Evolutionary conservation across 2,329 filamentous ascomycete species (phyloP).

Genomic region (Zopfia rhizophila): DNA sequence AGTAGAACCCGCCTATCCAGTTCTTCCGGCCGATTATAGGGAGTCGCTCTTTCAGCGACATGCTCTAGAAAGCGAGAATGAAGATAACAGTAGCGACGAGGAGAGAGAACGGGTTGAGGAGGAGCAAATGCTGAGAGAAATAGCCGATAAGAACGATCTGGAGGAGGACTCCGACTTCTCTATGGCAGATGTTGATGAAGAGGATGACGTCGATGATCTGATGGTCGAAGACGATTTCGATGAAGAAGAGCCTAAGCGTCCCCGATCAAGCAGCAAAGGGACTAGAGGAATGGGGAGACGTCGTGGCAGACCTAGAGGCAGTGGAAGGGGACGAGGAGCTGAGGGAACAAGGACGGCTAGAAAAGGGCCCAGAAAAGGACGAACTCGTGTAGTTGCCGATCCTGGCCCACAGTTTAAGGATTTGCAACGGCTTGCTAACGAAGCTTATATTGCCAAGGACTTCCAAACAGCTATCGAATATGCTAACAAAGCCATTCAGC

Average conservation of each 20-base stretch:
- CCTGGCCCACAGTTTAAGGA: slow-evolving; percentile 77
- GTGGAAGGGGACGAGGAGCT: slow-evolving; percentile 34
- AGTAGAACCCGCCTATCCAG: slow-evolving; percentile 27
- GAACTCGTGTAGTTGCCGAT: slow-evolving; percentile 68
- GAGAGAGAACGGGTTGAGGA: slow-evolving; percentile 40
- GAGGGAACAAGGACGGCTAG: slow-evolving; percentile 32
- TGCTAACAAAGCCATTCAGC: slow-evolving; percentile 46
- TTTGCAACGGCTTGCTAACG: slow-evolving; percentile 72
- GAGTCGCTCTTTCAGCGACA: slow-evolving; percentile 31
- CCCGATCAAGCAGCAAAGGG: slow-evolving; percentile 25
- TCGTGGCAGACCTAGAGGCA: slow-evolving; percentile 38
- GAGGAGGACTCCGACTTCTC: slow-evolving; percentile 49
- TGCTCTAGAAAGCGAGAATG: slow-evolving; percentile 36
- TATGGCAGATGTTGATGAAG: slow-evolving; percentile 38
- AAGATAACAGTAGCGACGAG: slow-evolving; percentile 35
- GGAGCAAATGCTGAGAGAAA: slow-evolving; percentile 39
- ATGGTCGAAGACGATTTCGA: slow-evolving; percentile 34
- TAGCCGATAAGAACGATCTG: slow-evolving; percentile 40
- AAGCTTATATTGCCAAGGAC: slow-evolving; percentile 71
- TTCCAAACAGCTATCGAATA: slow-evolving; percentile 60
- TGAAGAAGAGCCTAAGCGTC: slow-evolving; percentile 39
- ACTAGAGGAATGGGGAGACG: slow-evolving; percentile 12
- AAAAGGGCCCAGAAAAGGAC: slow-evolving; percentile 43
- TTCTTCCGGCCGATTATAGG: slow-evolving; percentile 30
- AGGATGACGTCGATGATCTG: no score